Evolutionary conservation across 2,329 filamentous ascomycete species (phyloP).

Genomic region (Catunica adiposa): DNA sequence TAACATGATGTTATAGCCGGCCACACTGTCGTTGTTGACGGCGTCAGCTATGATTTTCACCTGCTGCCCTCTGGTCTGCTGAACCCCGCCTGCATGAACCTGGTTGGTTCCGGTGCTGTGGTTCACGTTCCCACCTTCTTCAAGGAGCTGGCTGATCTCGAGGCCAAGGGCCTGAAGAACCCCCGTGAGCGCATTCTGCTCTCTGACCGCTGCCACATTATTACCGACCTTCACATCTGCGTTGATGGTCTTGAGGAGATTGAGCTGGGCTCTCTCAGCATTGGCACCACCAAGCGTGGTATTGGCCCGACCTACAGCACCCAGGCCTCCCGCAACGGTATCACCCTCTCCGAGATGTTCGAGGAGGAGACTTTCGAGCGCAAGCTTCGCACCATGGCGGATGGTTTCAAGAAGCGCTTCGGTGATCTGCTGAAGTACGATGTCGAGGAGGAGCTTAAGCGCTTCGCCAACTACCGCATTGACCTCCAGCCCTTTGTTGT

Average conservation of each 20-base stretch:
- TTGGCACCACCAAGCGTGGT: slow-evolving; percentile 25
- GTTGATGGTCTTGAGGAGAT: slow-evolving; percentile 54
- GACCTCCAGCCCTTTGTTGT: slow-evolving; percentile 44
- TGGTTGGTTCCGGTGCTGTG: slow-evolving; percentile 55
- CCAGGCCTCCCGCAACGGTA: slow-evolving; percentile 38
- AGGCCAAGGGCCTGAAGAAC: slow-evolving; percentile 23
- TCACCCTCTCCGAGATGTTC: slow-evolving; percentile 52
- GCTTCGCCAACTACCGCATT: slow-evolving; percentile 41
- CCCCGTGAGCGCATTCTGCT: slow-evolving; percentile 40
- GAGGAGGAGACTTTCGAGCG: slow-evolving; percentile 47
- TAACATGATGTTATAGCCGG: slow-evolving; percentile 12
- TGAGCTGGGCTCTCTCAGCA: slow-evolving; percentile 26
- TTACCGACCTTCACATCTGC: slow-evolving; percentile 47
- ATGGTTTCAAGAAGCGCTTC: slow-evolving; percentile 50
- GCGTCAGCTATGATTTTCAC: slow-evolving; percentile 16
- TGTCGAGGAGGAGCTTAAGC: slow-evolving; percentile 49
- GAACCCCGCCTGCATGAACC: slow-evolving; percentile 52
- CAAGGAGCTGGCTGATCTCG: slow-evolving; percentile 24
- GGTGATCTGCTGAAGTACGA: slow-evolving; percentile 50
- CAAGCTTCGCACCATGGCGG: slow-evolving; percentile 45
- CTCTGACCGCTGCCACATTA: slow-evolving; percentile 45
- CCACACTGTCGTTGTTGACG: slow-evolving; percentile 15
- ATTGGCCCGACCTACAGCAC: slow-evolving; percentile 17
- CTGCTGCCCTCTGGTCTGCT: slow-evolving; percentile 44
- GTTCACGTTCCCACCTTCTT: slow-evolving; percentile 37